phyloP scores from a whole-genome alignment of 164 flowering plant genomes.

The Aristolochia contorta region DNA sequence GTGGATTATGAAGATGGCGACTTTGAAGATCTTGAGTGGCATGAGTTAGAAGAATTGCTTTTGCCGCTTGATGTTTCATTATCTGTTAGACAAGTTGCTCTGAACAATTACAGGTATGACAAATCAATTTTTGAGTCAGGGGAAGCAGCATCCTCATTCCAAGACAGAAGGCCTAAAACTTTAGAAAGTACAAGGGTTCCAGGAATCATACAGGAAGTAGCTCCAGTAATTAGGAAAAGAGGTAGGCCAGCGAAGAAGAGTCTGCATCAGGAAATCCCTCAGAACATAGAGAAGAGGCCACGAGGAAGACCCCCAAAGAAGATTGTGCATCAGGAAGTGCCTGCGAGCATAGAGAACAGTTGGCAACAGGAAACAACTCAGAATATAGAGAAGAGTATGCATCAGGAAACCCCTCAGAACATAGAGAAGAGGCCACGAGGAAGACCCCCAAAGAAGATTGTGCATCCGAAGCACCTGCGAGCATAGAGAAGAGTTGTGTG shows the following conservation, averaged over 20 bases:
- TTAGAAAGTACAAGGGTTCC: background rate
- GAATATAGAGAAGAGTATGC: background rate
- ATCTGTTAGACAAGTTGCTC: conserved; percentile 49
- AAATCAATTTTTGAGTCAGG: conserved; percentile 18
- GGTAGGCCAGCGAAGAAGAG: background rate
- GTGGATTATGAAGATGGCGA: conserved; percentile 91
- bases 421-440: no score
- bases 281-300: background rate
- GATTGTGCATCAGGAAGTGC: no score
- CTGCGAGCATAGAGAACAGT: no score
- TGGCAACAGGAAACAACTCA: background rate
- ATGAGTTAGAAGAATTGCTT: conserved; percentile 58
- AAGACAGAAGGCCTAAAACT: conserved; percentile 1
- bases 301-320: no score
- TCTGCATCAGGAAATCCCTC: background rate
- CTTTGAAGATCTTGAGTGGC: conserved; percentile 81
- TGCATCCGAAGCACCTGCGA: no score
- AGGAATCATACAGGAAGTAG: background rate
- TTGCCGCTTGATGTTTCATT: conserved; percentile 54
- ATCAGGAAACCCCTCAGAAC: no score
- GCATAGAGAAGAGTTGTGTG: background rate
- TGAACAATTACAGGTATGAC: conserved; percentile 23
- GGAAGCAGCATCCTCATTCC: background rate
- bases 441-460: no score
- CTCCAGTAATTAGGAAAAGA: background rate